Evolutionary conservation across 2,329 filamentous ascomycete genomes (phyloP), one percentile per base, ranked within the genome.

Genomic region (Claviceps sp.): DNA sequence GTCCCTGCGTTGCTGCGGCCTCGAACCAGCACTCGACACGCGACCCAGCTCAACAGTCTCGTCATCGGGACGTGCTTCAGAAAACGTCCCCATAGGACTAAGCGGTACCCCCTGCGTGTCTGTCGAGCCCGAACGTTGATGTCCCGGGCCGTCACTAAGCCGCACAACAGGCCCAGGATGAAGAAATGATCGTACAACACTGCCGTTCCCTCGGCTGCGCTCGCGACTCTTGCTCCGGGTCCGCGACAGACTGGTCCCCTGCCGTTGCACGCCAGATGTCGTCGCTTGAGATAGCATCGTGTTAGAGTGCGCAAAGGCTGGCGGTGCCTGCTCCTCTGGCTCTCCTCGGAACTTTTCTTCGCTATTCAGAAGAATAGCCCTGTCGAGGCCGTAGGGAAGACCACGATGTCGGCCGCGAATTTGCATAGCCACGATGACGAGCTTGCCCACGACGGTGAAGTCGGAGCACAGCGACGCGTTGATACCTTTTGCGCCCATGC

Each of bases 401-500:
- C 82, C 82, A 62, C 82, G 79, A 60, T 85, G 82, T 2, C 82
- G 77, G 5, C 82, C 82, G 65, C 82, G 81, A 52, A 85, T 77
- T 68, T 83, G 78, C 80, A 85, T 84, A 34, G 80, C 80, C 53
- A 85, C 75, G 50, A 85, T 80, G 57, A 85, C 76, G 1, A 86
- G 74, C 61, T 85, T 86, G 67, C 63, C 89, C 66, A 95, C 68
- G 0, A 83, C 76, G 13, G 76, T 80, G 66, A 98, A 96, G 59
- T 96, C 81, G 0, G 79, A 84, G 37, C 81, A 89, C 57, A 98
- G 89, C 0, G 87, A 89, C 0, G 89, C 78, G 66, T 95, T 86
- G 65, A 82, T 75, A 19, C 70, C 73, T 0, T 85, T 75, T 56
- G 91, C 95, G 5, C 93, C 93, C 16, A 98, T 76, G 48, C 85